These are phyloP conservation scores for Salvia splendens DNA, from an alignment of 257 asterid species.

Conservation along the genomic window DNA sequence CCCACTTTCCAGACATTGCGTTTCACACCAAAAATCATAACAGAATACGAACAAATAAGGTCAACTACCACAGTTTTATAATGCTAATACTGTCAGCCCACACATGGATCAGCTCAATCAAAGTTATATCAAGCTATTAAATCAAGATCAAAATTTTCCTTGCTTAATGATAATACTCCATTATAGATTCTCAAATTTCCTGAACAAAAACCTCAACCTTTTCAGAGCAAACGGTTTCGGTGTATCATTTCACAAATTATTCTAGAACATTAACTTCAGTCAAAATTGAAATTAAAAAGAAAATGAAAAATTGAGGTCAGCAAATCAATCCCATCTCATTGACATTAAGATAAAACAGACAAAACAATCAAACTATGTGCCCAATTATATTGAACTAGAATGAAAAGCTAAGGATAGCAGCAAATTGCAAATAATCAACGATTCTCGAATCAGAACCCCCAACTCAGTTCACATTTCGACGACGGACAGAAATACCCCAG, in stretches of 20 bases:
- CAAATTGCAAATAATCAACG: background rate
- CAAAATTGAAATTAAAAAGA: background rate
- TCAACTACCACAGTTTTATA: background rate
- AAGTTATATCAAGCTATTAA: constrained; percentile 12
- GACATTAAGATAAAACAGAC: background rate
- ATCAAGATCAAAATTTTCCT: constrained; percentile 20
- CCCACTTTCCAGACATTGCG: background rate
- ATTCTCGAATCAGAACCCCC: constrained; percentile 29
- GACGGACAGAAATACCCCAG: constrained; percentile 25
- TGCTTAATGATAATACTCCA: background rate
- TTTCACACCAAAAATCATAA: constrained; percentile 1
- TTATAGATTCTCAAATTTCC: constrained; percentile 14
- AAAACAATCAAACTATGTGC: constrained; percentile 13
- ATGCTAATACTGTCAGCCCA: constrained; percentile 17
- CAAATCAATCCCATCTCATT: constrained; percentile 33
- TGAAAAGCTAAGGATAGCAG: constrained; percentile 9
- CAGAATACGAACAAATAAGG: constrained; percentile 13
- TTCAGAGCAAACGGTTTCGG: constrained; percentile 22
- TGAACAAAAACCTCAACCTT: constrained; percentile 33
- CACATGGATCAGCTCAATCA: constrained; percentile 40
- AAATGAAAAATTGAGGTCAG: background rate
- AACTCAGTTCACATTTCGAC: constrained; percentile 40
- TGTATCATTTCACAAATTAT: background rate
- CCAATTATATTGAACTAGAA: constrained; percentile 35
- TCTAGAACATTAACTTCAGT: constrained; percentile 2